phyloP scores from a whole-genome alignment of 176 grass and related monocot genomes.

The Oryza meridionalis region DNA sequence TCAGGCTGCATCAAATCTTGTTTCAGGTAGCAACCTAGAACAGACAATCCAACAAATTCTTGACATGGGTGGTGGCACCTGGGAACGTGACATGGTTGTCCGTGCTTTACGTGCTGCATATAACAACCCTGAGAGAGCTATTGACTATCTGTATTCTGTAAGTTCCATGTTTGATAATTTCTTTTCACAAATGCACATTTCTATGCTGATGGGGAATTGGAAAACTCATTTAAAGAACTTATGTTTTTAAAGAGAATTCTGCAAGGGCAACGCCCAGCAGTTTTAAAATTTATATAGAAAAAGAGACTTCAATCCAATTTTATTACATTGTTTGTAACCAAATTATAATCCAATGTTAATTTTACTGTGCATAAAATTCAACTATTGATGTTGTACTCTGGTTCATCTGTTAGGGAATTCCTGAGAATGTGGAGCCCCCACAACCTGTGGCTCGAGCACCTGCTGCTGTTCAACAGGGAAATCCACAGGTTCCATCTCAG shows the following conservation, averaged over 20 bases:
- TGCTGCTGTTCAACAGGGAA: constrained; percentile 55
- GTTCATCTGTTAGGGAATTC: constrained; percentile 72
- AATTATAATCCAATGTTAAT: neutral
- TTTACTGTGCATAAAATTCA: neutral
- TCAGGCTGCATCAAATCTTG: constrained; percentile 92
- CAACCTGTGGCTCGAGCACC: constrained; percentile 57
- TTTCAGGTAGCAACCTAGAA: constrained; percentile 77
- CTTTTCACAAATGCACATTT: neutral
- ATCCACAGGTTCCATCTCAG: constrained; percentile 43
- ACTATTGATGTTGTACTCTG: neutral
- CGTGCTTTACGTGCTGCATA: constrained; percentile 91
- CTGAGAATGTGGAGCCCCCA: constrained; percentile 66
- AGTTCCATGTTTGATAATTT: constrained; percentile 45
- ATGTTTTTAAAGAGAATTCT: no score
- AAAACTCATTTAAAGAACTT: neutral
- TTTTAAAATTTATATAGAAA: no score
- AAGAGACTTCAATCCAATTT: no score
- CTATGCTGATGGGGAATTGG: neutral
- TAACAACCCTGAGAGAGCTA: constrained; percentile 97
- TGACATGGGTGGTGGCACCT: constrained; percentile 94
- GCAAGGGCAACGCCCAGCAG: no score
- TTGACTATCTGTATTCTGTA: constrained; percentile 97
- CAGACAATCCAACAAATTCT: constrained; percentile 86
- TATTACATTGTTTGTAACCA: no score
- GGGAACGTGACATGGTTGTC: constrained; percentile 87